Evolutionary conservation across 352 stramenopile genomes (phyloP).

Genomic region (Phytophthora hybrid): DNA sequence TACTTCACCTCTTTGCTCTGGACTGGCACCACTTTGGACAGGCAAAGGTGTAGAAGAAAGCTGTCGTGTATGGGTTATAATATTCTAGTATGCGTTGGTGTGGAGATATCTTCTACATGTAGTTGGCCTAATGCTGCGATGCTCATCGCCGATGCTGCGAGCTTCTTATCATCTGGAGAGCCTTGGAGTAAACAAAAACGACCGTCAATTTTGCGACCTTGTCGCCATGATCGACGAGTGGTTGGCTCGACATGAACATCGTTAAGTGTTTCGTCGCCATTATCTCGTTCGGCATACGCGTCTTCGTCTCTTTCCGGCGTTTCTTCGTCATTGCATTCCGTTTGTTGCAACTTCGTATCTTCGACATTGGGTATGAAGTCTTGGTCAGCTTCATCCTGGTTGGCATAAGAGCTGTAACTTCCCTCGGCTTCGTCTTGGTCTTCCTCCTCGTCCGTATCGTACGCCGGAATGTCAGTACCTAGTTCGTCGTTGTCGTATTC

Average conservation of each 20-base stretch:
- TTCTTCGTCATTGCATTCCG: neutral
- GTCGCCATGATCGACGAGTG: conserved; percentile 12
- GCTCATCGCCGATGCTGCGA: neutral
- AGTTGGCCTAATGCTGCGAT: neutral
- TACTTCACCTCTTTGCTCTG: too few relatives aligned
- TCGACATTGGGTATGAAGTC: conserved; percentile 5
- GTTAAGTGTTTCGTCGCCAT: neutral
- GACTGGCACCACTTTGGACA: too few relatives aligned
- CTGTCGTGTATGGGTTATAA: neutral
- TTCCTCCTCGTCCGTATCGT: conserved; percentile 21
- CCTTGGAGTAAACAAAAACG: conserved; percentile 28
- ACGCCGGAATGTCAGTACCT: neutral
- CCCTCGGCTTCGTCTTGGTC: conserved; percentile 14
- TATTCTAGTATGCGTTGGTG: neutral
- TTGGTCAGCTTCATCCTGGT: conserved; percentile 23
- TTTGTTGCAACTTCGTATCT: neutral
- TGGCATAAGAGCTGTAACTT: conserved; percentile 19
- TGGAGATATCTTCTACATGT: too few relatives aligned
- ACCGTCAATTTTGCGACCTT: conserved; percentile 32
- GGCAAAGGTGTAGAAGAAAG: too few relatives aligned
- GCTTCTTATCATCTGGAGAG: neutral
- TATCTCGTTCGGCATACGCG: neutral
- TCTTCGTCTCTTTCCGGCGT: conserved; percentile 8
- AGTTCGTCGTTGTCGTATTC: conserved; percentile 13
- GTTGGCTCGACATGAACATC: neutral